Percentiles rank a stretch among this genome's conserved stretches.
Evolutionary conservation across 1,139 yeast genomes (phyloP).

Genomic region (Meyerozyma guilliermondii): DNA sequence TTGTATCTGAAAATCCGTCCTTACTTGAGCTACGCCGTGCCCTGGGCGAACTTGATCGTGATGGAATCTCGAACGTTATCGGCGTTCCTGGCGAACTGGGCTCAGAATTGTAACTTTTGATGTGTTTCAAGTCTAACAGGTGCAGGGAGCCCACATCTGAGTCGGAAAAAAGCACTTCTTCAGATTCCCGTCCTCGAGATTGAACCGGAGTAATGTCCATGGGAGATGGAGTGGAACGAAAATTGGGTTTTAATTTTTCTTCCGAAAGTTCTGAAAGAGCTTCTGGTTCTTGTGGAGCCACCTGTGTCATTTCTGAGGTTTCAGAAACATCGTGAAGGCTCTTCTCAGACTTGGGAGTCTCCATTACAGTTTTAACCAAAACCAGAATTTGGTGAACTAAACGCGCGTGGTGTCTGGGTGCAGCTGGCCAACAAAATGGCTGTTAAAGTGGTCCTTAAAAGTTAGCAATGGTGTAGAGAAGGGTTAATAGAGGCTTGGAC

Average conservation of each 20-base stretch:
- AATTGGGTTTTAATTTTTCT: not conserved
- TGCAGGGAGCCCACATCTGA: conserved; percentile 1
- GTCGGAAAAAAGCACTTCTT: conserved; percentile 1
- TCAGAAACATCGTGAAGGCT: not conserved
- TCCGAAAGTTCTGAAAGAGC: not conserved
- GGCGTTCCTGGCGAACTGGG: not conserved
- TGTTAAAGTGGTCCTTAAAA: too few species aligned
- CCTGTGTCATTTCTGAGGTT: not conserved
- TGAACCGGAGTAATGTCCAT: not conserved
- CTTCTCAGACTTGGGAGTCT: not conserved
- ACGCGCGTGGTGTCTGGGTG: not conserved
- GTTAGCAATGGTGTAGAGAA: too few species aligned
- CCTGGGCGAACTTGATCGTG: not conserved
- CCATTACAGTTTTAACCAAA: not conserved
- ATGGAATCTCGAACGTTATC: not conserved
- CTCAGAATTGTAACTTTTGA: not conserved
- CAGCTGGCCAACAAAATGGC: not conserved
- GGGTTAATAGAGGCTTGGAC: too few species aligned
- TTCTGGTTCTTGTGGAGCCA: not conserved
- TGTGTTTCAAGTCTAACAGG: not conserved
- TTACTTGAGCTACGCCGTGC: conserved; percentile 1
- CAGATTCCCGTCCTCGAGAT: not conserved
- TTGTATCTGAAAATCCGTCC: not conserved
- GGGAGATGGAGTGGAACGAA: not conserved
- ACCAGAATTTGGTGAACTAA: not conserved